Base-by-base conservation (phyloP, 768 basidiomycete genomes). In the Stropharia rugosoannulata region DNA sequence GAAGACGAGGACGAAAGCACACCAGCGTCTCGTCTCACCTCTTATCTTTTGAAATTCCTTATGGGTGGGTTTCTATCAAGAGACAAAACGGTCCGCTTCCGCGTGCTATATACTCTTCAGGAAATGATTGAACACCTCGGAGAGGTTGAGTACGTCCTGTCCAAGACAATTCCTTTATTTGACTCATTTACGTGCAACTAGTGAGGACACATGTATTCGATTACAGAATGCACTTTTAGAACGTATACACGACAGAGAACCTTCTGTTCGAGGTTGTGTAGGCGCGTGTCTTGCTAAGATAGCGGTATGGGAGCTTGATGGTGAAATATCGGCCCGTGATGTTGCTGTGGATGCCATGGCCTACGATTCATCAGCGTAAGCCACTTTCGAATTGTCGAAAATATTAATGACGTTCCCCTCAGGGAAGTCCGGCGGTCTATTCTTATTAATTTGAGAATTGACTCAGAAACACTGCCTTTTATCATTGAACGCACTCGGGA, bases 351-450 rank as follows among this genome's bases (percentile, higher is more conserved):
- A 90, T 16, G 74, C 83, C 25, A 72, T 97, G 41, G 69, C 78
- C 6, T 78, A 85, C 61, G 96, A 97, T 64, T 75, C 87, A 1
- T 85, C 91, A 9, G 74, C 87, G 92, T 96, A 66, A 57, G 92
- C 73, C 16, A 5, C 13, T 13, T 19, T 40, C 40, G 13, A 29
- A 42, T 15, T 47, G 45, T 15, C 19, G 38, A 16, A 46, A 1
- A 10, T 36, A 29, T 47, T 51, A n/a, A 16, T 40, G 32, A 51
- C 49, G 5, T 38, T 22, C 13, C 43, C 3, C 22, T 51, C 10
- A 95, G 93, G 2, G 95, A 98, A 47, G 95, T 98, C 16, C 94
- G 96, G 4, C 84, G 89, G 32, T 85, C 87, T 0, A 82, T 84
- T 0, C 74, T 97, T 0, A 75, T 87, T 54, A 90, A 91, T 60